Percentiles rank a stretch among this genome's conserved stretches.
Evolutionary conservation across 345 rosid genomes (phyloP).

Genomic region (Trapa incisa): DNA sequence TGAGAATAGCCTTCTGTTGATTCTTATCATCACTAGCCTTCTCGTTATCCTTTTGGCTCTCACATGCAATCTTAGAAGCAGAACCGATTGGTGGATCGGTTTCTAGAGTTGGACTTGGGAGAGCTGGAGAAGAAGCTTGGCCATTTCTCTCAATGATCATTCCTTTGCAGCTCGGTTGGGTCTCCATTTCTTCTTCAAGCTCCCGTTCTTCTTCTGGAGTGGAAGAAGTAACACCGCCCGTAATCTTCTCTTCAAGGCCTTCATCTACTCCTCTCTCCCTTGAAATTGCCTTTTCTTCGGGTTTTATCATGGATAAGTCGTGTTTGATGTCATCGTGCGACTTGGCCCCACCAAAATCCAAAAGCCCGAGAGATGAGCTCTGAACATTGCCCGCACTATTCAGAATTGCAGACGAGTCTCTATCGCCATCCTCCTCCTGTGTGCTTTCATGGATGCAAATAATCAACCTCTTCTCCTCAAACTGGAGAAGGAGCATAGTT

Average conservation of each 20-base stretch:
- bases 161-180: slow-evolving; percentile 3
- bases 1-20: slow-evolving; percentile 17
- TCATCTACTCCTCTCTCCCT: not conserved
- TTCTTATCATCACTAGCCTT: slow-evolving; percentile 13
- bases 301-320: not conserved
- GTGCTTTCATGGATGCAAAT: slow-evolving; percentile 18
- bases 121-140: slow-evolving; percentile 16
- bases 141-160: slow-evolving; percentile 6
- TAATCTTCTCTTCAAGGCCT: slow-evolving; percentile 7
- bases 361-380: not conserved
- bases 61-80: slow-evolving; percentile 6
- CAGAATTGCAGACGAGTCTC: not conserved
- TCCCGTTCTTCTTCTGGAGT: not conserved
- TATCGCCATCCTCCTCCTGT: not conserved
- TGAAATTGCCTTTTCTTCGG: not conserved
- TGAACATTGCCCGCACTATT: not conserved
- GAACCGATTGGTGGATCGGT: slow-evolving; percentile 11
- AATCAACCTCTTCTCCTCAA: slow-evolving; percentile 33
- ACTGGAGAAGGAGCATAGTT: slow-evolving; percentile 21
- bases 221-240: slow-evolving; percentile 15
- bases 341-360: not conserved
- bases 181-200: slow-evolving; percentile 8
- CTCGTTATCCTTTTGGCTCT: slow-evolving; percentile 12
- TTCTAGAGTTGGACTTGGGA: too few species aligned
- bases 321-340: not conserved